phyloP scores from a whole-genome alignment of 108 stramenopile genomes.

The Discostella pseudostelligera region DNA sequence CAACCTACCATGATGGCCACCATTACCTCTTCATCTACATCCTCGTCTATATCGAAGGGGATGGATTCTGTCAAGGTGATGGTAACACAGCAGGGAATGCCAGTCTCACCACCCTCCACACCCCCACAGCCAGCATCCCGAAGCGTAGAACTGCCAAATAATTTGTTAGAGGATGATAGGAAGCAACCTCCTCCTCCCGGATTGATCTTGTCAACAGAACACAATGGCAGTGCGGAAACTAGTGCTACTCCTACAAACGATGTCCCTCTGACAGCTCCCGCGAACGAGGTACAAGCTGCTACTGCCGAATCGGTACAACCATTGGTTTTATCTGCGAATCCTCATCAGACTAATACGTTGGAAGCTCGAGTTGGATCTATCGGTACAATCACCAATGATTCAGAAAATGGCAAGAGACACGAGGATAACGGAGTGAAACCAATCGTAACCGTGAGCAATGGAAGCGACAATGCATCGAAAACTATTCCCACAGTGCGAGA shows the following conservation, averaged over 20 bases:
- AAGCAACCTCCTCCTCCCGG: background rate
- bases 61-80: conserved; percentile 1
- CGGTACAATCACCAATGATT: no score
- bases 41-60: background rate
- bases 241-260: background rate
- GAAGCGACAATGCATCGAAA: no score
- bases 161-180: background rate
- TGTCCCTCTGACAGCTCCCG: no score
- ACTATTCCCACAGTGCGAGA: background rate
- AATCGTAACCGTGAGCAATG: no score
- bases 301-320: no score
- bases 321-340: no score
- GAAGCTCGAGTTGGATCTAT: no score
- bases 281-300: no score
- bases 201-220: background rate
- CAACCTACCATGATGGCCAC: conserved; percentile 12
- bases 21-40: background rate
- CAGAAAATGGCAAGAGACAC: no score
- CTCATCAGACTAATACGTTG: no score
- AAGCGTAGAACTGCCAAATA: background rate
- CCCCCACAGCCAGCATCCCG: background rate
- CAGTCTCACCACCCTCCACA: conserved; percentile 7
- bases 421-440: no score
- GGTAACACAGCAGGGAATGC: conserved; percentile 8
- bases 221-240: background rate